Percentiles rank a stretch among this genome's conserved stretches.
Evolutionary conservation across 2,329 filamentous ascomycete genomes (phyloP).

Genomic region (Tolypocladium sp.): DNA sequence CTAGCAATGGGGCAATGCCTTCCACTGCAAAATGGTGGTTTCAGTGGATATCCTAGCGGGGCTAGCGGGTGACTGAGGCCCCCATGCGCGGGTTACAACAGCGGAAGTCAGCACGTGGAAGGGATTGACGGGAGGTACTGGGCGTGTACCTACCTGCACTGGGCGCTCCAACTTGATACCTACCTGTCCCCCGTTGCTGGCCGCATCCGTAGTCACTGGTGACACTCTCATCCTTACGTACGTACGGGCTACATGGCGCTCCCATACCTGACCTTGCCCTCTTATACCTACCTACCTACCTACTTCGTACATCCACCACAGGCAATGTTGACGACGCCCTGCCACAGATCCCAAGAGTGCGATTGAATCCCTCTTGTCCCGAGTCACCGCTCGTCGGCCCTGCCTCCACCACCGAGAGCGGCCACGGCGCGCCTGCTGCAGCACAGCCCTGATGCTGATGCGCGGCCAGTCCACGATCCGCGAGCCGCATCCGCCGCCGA

Average conservation of each 20-base stretch:
- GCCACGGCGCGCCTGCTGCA: not conserved
- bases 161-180: not conserved
- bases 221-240: not conserved
- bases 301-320: not conserved
- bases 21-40: not conserved
- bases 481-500: constrained; percentile 20
- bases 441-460: constrained; percentile 21
- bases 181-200: not conserved
- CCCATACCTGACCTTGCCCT: not conserved
- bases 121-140: not conserved
- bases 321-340: not conserved
- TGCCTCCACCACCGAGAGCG: not conserved
- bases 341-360: not conserved
- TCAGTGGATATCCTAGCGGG: not conserved
- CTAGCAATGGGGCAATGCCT: too few relatives aligned
- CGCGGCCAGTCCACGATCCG: constrained; percentile 10
- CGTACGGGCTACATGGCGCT: not conserved
- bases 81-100: not conserved
- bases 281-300: not conserved
- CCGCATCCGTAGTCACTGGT: not conserved
- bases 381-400: not conserved
- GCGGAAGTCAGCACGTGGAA: not conserved
- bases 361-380: not conserved
- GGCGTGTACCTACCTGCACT: not conserved
- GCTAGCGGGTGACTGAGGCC: not conserved